Evolutionary conservation across 495 filamentous ascomycete genomes (phyloP), one percentile per base, ranked within the genome.

Genomic region (Cairneyella variabilis): DNA sequence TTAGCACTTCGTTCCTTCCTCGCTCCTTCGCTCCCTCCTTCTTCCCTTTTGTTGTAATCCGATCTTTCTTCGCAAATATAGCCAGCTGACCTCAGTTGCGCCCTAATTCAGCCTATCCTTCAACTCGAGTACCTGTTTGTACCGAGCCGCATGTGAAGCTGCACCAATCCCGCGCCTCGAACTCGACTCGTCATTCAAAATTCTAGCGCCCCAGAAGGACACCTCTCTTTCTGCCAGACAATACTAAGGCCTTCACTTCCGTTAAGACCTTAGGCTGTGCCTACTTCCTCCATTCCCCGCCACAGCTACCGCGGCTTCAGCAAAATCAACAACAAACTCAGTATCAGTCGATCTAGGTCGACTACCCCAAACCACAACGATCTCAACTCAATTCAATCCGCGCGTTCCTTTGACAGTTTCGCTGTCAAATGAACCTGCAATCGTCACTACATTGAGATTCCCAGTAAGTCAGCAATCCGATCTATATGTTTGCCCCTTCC

Each of bases 361-460:
- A 56, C 46, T 25, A 20, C 40, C 51, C 30, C 41, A 39, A 48
- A 30, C 36, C 23, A 27, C 18, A 12, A 34, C 23, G n/a, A 58
- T 55, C 56, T 49, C 48, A 47, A 51, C 48, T 53, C 42, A 54
- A 51, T 50, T 32, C 25, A 59, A 51, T 27, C 47, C 48, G 79
- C 79, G 79, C 77, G 78, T 85, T 83, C 74, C 22, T 69, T 82
- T 83, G 79, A 73, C 78, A 77, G 75, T 79, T 75, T 61, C 30
- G 78, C 77, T 79, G 78, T 82, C 79, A 82, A 83, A 81, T 83
- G 82, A 85, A 83, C 79, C 80, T 85, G 78, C 82, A 79, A 66
- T 71, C 67, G 65, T 64, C 60, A 76, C 71, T 76, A 34, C 27
- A 37, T 54, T 63, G 60, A 63, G 57, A 60, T 55, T 46, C 42